These are phyloP conservation scores for Ogataea henricii DNA, from an alignment of 805 yeast genomes.

Conservation along the genomic window DNA sequence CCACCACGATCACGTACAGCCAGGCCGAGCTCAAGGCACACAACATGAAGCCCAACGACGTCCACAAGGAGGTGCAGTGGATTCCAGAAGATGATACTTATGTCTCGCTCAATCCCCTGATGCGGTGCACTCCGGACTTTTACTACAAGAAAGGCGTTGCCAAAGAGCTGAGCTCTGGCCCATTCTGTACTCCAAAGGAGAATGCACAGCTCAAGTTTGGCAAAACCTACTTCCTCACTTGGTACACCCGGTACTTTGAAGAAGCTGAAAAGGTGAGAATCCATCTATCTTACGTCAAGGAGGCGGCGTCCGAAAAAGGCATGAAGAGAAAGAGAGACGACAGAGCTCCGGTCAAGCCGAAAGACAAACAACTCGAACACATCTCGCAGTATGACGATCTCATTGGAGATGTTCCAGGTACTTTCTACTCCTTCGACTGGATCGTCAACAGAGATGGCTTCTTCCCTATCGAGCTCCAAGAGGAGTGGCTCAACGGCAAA, in stretches of 20 bases:
- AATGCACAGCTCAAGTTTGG: conserved; percentile 57
- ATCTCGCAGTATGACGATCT: conserved; percentile 11
- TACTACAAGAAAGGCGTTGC: conserved; percentile 67
- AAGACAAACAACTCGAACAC: conserved; percentile 22
- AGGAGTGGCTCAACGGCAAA: conserved; percentile 63
- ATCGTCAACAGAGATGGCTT: conserved; percentile 59
- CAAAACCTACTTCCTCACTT: conserved; percentile 70
- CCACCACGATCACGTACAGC: conserved; percentile 54
- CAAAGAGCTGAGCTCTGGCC: conserved; percentile 58
- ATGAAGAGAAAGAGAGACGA: conserved; percentile 43
- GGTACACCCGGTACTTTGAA: conserved; percentile 73
- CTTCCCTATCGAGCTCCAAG: conserved; percentile 59
- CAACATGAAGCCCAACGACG: conserved; percentile 64
- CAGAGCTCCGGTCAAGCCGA: conserved; percentile 23
- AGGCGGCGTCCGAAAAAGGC: conserved; percentile 56
- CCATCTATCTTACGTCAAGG: conserved; percentile 67
- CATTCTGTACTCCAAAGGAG: conserved; percentile 85
- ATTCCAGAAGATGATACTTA: conserved; percentile 75
- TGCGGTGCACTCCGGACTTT: conserved; percentile 82
- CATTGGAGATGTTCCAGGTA: conserved; percentile 36
- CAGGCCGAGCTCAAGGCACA: conserved; percentile 72
- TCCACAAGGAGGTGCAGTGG: conserved; percentile 54
- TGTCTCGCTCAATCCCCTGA: conserved; percentile 69
- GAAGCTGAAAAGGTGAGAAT: conserved; percentile 62
- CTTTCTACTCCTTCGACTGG: conserved; percentile 76